These are phyloP conservation scores for Starmerella tilneyi DNA, from an alignment of 805 yeast genomes.

Conservation along the genomic window DNA sequence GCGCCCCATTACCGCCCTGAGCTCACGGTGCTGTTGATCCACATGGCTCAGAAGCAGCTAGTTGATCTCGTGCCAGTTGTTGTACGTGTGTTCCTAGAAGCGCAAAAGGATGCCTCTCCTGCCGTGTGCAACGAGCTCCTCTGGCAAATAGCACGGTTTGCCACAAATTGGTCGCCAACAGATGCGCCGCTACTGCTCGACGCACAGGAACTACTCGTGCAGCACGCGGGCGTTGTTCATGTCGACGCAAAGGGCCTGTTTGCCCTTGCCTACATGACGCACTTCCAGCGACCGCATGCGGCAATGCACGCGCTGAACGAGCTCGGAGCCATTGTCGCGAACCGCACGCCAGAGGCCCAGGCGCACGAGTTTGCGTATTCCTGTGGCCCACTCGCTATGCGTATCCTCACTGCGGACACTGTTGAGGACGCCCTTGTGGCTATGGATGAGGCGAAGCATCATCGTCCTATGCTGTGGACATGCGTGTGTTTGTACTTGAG, in stretches of 20 bases:
- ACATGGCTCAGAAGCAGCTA: constrained; percentile 20
- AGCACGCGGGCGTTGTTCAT: constrained; percentile 14
- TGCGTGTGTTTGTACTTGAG: constrained; percentile 21
- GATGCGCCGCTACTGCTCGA: constrained; percentile 22
- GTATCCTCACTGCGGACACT: constrained; percentile 12
- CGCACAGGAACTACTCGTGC: constrained; percentile 26
- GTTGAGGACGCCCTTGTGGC: constrained; percentile 16
- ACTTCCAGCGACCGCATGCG: constrained; percentile 12
- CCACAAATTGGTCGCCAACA: constrained; percentile 22
- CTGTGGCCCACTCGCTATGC: constrained; percentile 14
- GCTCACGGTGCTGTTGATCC: constrained; percentile 21
- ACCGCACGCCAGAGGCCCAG: constrained; percentile 7
- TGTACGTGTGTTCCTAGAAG: constrained; percentile 23
- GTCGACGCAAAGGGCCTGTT: constrained; percentile 29
- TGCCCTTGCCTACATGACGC: constrained; percentile 26
- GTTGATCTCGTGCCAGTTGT: constrained; percentile 26
- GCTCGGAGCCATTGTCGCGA: constrained; percentile 3
- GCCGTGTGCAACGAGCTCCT: constrained; percentile 25
- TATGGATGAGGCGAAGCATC: constrained; percentile 6
- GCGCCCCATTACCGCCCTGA: constrained; percentile 21
- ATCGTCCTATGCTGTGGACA: constrained; percentile 26
- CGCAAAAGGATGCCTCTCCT: not conserved
- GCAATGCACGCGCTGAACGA: constrained; percentile 14
- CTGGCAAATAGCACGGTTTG: constrained; percentile 28
- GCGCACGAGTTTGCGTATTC: constrained; percentile 17